Evolutionary conservation across 495 filamentous ascomycete genomes (phyloP), one percentile per base, ranked within the genome.

Genomic region (Penicillium nucicola): DNA sequence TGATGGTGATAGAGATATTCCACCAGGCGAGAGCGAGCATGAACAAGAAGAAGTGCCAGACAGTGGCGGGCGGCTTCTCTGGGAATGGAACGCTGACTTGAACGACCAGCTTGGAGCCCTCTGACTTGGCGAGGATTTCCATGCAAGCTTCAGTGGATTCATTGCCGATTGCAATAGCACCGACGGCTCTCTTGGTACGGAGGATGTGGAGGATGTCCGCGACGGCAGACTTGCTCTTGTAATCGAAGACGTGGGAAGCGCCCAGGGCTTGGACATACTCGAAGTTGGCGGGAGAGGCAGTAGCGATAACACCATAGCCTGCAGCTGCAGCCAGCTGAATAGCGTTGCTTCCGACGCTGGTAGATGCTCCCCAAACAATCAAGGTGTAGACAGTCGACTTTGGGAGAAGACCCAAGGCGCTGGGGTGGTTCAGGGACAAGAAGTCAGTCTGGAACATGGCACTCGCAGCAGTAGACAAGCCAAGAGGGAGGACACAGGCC

Each of bases 311-410:
- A 11, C 79, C 74, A 20, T 77, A 77, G 2, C 85, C 85, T 0
- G 84, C 72, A 0, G 78, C 76, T 1, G 66, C 64, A 4, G 79
- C 81, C 17, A 85, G 75, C 58, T 88, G 86, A 46, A 86, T 83
- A 0, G 78, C 80, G 45, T 76, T 77, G 59, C 72, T 67, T 9
- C 85, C 85, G 5, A 87, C 79, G 25, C 77, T 79, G 2, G 73
- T 71, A 4, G 77, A 71, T 28, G 82, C 84, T 23, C 83, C 83
- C 37, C 42, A 53, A 9, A 57, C 39, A 2, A 57, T 58, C 0
- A 87, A 36, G 1, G 61, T 66, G 44, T 80, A 57, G 2, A 64
- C 70, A 1, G 52, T 68, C 1, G 69, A 51, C 5, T 62, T 57
- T 0, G 59, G 60, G 18, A 34, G 14, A 19, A 46, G 51, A 19